A percentile compares a stretch with the other conserved stretches of the same genome.
Evolutionary conservation across 2,329 filamentous ascomycete species (phyloP).

Genomic region (Apiospora phragmitis): DNA sequence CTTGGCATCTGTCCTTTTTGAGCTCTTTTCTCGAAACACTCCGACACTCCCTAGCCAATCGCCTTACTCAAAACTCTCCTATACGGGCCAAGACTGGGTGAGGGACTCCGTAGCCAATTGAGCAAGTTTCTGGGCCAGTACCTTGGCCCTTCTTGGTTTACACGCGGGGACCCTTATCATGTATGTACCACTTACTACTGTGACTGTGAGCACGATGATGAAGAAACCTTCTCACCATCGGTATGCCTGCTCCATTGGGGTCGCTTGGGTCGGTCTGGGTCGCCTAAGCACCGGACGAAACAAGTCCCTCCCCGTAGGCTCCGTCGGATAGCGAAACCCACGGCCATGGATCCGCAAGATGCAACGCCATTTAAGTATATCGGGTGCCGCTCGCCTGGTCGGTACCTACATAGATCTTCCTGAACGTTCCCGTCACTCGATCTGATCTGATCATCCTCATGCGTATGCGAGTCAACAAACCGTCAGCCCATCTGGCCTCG

Average conservation of each 20-base stretch:
- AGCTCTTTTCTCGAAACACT: not conserved
- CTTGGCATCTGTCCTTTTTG: not conserved
- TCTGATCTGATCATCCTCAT: slow-evolving; percentile 3
- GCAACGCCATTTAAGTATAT: not conserved
- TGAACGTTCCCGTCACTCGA: not conserved
- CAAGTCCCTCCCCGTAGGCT: not conserved
- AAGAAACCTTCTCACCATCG: not conserved
- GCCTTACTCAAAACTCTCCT: not conserved
- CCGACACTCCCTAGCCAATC: not conserved
- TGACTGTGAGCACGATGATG: not conserved
- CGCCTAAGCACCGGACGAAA: not conserved
- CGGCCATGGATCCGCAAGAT: not conserved
- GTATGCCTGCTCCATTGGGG: not conserved
- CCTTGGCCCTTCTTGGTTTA: not conserved
- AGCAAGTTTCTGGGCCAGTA: not conserved
- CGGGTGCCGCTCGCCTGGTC: not conserved
- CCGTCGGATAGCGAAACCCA: not conserved
- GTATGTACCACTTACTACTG: too few species aligned
- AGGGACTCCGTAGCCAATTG: not conserved
- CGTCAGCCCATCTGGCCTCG: not conserved
- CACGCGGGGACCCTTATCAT: not conserved
- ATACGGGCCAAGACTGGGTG: not conserved
- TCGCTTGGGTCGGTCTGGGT: not conserved
- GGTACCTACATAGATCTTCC: not conserved
- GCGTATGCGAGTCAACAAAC: not conserved